Evolutionary conservation across 164 flowering plant genomes (phyloP).

Genomic region (Hamamelis virginiana): DNA sequence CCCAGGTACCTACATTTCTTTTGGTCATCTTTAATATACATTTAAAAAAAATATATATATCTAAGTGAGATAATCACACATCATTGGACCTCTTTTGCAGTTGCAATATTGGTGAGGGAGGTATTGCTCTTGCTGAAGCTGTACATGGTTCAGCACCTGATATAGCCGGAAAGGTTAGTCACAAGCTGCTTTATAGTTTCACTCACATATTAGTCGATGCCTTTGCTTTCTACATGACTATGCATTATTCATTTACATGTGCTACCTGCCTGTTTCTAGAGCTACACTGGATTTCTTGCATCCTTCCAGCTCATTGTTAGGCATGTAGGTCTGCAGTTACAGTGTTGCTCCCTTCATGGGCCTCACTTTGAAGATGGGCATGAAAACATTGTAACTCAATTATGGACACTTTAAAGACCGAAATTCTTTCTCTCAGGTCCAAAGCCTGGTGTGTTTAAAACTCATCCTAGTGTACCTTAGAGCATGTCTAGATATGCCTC

Average conservation of each 20-base stretch:
- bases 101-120: constrained; percentile 96
- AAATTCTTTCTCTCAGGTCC: no score
- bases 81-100: constrained; percentile 31
- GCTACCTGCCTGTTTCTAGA: not conserved
- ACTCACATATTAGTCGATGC: not conserved
- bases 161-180: constrained; percentile 91
- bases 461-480: no score
- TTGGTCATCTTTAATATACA: not conserved
- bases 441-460: no score
- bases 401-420: no score
- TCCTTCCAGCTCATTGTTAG: no score
- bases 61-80: constrained; percentile 11
- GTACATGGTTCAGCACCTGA: constrained; percentile 99
- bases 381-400: no score
- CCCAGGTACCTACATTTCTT: constrained; percentile 60
- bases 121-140: constrained; percentile 98
- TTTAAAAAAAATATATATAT: not conserved
- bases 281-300: not conserved
- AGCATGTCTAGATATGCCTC: no score
- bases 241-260: not conserved
- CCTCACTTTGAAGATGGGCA: no score
- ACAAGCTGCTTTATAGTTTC: no score
- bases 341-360: no score
- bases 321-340: no score
- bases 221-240: not conserved